Percentiles rank a stretch among this genome's conserved stretches.
phyloP scores from a whole-genome alignment of 208 protist species.

The Trypanosoma theileri region DNA sequence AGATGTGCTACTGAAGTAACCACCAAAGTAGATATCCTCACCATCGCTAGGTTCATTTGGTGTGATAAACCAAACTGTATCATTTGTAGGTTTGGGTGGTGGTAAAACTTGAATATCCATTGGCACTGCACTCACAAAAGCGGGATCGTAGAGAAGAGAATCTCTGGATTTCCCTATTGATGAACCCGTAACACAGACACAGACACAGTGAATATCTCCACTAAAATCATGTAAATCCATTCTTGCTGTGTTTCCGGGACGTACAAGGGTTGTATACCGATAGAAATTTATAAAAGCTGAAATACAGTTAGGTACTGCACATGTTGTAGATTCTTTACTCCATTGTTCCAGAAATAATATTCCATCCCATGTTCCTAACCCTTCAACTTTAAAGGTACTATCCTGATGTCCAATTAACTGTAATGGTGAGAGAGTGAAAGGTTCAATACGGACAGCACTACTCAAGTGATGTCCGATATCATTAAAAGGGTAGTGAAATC shows the following conservation, averaged over 20 bases:
- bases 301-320: neutral
- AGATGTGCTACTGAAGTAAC: neutral
- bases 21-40: slow-evolving; percentile 12
- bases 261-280: neutral
- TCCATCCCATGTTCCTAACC: neutral
- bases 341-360: slow-evolving; percentile 5
- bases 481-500: neutral
- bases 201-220: slow-evolving; percentile 8
- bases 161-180: neutral
- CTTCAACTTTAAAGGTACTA: slow-evolving; percentile 8
- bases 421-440: neutral
- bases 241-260: neutral
- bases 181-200: slow-evolving; percentile 12
- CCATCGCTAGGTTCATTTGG: slow-evolving; percentile 2
- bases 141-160: neutral
- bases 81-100: slow-evolving; percentile 8
- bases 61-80: slow-evolving; percentile 12
- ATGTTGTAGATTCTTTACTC: neutral
- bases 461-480: neutral
- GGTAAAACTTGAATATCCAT: slow-evolving; percentile 6
- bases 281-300: neutral
- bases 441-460: neutral
- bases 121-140: slow-evolving; percentile 3
- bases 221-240: slow-evolving; percentile 3
- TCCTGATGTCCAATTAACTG: slow-evolving; percentile 10